Base-by-base conservation (phyloP, 352 stramenopile species). In the Pythium brassicae region DNA sequence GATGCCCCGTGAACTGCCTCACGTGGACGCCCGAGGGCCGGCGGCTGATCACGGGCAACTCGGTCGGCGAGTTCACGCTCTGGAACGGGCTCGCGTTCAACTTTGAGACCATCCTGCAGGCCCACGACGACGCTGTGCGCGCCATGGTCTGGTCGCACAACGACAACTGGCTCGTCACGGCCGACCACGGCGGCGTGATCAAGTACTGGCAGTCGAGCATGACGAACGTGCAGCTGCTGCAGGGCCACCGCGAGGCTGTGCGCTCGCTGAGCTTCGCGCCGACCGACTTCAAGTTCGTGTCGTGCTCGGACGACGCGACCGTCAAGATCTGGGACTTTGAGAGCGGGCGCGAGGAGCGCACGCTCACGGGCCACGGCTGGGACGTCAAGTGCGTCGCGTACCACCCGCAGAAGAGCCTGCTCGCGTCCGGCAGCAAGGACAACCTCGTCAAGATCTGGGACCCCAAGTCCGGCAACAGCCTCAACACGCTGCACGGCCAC, bases 401-500 rank as follows among this genome's bases (percentile, higher is more conserved):
- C 88, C 97, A 99, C 65, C 96, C 97, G 10, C 79, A 86, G 55
- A 95, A 96, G 52, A 89, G 71, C 48, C 76, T 99, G 19, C 92
- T 99, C 65, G 95, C 92, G 25, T 97, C 88, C 56, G 94, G 95
- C 9, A 97, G 83, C 68, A 98, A 98, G 67, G 96, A 98, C 61
- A 98, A 98, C 69, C 71, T 98, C 34, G 89, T 98, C 39, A 99
- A 99, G 81, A 86, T 99, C 43, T 99, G 97, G 97, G 96, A 99
- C 79, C 97, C 97, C 20, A 92, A 97, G 57, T 90, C 82, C 12
- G 86, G 85, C 49, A 95, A 95, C 50, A 87, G 74, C 59, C 68
- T 98, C 15, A 96, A 96, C 57, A 99, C 96, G 25, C 77, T 99
- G 32, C 97, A 98, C 68, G 96, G 96, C 22, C 96, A 99, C 80